A percentile compares a stretch with the other conserved stretches of the same genome.
Conservation (phyloP, 192 early-diverging fungal genomes). For the Backusella luteola region DNA sequence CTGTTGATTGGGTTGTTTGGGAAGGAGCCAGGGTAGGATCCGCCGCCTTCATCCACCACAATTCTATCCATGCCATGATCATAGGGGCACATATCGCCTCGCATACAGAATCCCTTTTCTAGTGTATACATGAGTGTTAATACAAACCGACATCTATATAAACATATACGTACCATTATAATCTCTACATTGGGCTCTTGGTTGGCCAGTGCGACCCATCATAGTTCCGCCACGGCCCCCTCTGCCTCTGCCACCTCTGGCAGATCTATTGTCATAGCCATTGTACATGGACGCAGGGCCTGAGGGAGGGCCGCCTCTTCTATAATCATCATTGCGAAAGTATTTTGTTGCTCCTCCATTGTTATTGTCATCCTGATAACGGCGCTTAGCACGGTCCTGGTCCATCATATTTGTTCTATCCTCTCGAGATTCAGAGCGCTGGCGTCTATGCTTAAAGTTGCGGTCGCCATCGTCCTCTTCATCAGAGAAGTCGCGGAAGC, state of each 20-base stretch:
- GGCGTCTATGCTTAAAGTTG: constrained; percentile 68
- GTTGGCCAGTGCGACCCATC: constrained; percentile 38
- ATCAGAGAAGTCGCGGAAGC: constrained; percentile 42
- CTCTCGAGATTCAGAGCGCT: constrained; percentile 38
- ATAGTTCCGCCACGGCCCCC: constrained; percentile 39
- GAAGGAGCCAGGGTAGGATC: constrained; percentile 32
- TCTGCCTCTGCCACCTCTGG: constrained; percentile 38
- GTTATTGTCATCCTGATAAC: constrained; percentile 19
- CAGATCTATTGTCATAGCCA: constrained; percentile 5
- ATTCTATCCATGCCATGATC: constrained; percentile 75
- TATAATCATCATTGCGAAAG: constrained; percentile 20
- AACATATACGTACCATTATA: constrained; percentile 59
- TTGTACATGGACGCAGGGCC: constrained; percentile 34
- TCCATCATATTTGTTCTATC: constrained; percentile 16
- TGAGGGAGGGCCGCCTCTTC: not conserved
- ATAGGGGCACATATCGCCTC: constrained; percentile 78
- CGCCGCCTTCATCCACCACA: constrained; percentile 56
- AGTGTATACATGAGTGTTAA: not conserved
- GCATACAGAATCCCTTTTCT: constrained; percentile 81
- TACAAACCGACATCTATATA: not conserved
- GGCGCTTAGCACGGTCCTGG: constrained; percentile 21
- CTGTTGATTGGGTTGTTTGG: constrained; percentile 33
- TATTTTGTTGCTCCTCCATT: constrained; percentile 24
- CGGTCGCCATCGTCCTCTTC: constrained; percentile 68
- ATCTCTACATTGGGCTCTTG: constrained; percentile 63